Evolutionary conservation across 1,284 basidiomycete species (phyloP).

Genomic region (Puccinia polysora): DNA sequence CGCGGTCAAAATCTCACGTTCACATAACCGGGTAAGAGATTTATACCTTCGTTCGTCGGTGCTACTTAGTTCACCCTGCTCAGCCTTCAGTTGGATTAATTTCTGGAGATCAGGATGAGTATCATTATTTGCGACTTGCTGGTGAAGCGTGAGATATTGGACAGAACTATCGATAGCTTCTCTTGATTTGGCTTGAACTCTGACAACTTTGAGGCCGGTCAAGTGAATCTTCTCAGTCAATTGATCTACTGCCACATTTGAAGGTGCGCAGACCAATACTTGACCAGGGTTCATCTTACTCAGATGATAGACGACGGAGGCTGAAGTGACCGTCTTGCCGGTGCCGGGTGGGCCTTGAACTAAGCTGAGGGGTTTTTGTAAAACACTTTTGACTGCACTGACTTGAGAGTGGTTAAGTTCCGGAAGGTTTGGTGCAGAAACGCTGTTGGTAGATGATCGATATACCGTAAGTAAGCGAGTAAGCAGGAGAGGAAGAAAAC

Average conservation of each 20-base stretch:
- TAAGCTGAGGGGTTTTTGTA: constrained; percentile 95
- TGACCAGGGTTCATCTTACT: constrained; percentile 99
- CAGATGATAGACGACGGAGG: constrained; percentile 96
- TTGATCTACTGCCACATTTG: constrained; percentile 98
- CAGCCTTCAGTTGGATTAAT: constrained; percentile 92
- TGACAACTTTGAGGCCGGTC: constrained; percentile 94
- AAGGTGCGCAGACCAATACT: constrained; percentile 96
- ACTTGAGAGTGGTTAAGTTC: constrained; percentile 99
- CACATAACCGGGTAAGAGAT: constrained; percentile 84
- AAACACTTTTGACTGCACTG: constrained; percentile 95
- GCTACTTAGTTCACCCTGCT: constrained; percentile 92
- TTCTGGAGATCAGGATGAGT: constrained; percentile 93
- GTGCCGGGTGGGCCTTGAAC: constrained; percentile 99
- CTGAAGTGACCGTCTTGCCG: constrained; percentile 99
- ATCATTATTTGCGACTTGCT: constrained; percentile 87
- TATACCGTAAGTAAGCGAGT: not conserved
- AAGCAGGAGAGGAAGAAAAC: not conserved
- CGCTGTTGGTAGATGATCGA: constrained; percentile 54
- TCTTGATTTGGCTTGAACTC: constrained; percentile 92
- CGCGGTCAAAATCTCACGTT: constrained; percentile 89
- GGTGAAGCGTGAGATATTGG: constrained; percentile 87
- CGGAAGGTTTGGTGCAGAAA: constrained; percentile 93
- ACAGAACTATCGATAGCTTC: constrained; percentile 94
- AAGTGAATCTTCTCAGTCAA: constrained; percentile 97
- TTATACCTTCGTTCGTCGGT: constrained; percentile 98